Evolutionary conservation across 768 basidiomycete species (phyloP).

Genomic region (Suillus fuscotomentosus): DNA sequence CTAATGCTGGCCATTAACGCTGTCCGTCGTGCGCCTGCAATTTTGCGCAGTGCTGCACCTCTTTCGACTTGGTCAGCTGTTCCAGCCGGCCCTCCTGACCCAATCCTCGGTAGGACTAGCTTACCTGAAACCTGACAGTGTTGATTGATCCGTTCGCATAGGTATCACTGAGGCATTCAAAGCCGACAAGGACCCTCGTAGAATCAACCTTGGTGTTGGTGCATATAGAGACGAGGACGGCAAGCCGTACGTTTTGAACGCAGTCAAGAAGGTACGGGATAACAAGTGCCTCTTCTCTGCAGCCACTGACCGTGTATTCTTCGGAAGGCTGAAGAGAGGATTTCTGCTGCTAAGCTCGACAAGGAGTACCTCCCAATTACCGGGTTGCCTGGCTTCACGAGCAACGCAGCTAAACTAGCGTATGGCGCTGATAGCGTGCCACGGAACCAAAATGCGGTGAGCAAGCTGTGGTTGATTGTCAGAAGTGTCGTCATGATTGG

Average conservation of each 20-base stretch:
- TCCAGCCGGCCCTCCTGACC: slow-evolving; percentile 86
- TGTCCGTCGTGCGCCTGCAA: slow-evolving; percentile 49
- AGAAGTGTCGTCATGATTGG: neutral
- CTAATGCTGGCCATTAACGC: slow-evolving; percentile 44
- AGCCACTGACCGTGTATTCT: slow-evolving; percentile 3
- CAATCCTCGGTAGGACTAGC: slow-evolving; percentile 71
- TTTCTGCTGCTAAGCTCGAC: slow-evolving; percentile 67
- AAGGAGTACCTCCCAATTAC: slow-evolving; percentile 98
- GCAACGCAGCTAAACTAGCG: slow-evolving; percentile 84
- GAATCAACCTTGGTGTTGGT: slow-evolving; percentile 98
- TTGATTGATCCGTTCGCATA: slow-evolving; percentile 25
- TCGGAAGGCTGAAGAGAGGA: slow-evolving; percentile 70
- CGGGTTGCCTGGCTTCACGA: slow-evolving; percentile 83
- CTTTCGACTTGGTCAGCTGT: slow-evolving; percentile 82
- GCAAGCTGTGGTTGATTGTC: slow-evolving; percentile 28
- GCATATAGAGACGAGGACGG: slow-evolving; percentile 93
- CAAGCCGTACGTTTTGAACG: slow-evolving; percentile 90
- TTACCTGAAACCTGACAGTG: neutral
- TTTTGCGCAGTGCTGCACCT: slow-evolving; percentile 36
- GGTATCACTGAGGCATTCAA: slow-evolving; percentile 96
- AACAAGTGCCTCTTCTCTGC: neutral
- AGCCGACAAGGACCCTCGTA: slow-evolving; percentile 86
- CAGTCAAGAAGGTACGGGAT: slow-evolving; percentile 74
- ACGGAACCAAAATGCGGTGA: slow-evolving; percentile 67
- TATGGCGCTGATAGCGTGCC: slow-evolving; percentile 82